Evolutionary conservation across 2,329 filamentous ascomycete species (phyloP).

Genomic region (Mycosphaerella arachidis): DNA sequence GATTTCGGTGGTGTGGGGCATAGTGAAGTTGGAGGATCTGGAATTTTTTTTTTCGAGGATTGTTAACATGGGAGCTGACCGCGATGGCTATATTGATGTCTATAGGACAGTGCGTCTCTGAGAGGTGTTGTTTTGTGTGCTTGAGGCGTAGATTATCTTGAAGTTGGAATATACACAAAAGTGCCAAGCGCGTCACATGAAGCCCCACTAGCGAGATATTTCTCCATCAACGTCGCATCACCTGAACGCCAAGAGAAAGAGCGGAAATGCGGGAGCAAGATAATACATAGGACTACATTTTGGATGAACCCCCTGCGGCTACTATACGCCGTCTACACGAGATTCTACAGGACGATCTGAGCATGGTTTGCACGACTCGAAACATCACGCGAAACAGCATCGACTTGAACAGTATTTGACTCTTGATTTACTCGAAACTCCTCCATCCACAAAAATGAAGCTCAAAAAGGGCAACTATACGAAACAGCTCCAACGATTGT

Average conservation of each 20-base stretch:
- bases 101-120: not conserved
- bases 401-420: too few relatives aligned
- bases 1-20: not conserved
- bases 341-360: too few relatives aligned
- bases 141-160: not conserved
- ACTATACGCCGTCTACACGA: too few relatives aligned
- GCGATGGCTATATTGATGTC: too few relatives aligned
- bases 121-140: not conserved
- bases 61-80: not conserved
- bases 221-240: not conserved
- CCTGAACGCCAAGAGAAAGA: not conserved
- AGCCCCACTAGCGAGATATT: not conserved
- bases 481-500: not conserved
- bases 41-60: not conserved
- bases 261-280: not conserved
- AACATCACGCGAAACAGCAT: too few relatives aligned
- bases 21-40: not conserved
- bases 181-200: not conserved
- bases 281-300: not conserved
- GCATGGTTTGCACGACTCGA: too few relatives aligned
- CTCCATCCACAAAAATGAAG: too few relatives aligned
- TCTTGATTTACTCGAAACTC: too few relatives aligned
- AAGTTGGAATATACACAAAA: not conserved
- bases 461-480: not conserved
- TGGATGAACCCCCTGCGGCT: too few relatives aligned